Percentiles rank a stretch among this genome's conserved stretches.
Evolutionary conservation across 2,329 filamentous ascomycete species (phyloP).

Genomic region (Colletotrichum musae): DNA sequence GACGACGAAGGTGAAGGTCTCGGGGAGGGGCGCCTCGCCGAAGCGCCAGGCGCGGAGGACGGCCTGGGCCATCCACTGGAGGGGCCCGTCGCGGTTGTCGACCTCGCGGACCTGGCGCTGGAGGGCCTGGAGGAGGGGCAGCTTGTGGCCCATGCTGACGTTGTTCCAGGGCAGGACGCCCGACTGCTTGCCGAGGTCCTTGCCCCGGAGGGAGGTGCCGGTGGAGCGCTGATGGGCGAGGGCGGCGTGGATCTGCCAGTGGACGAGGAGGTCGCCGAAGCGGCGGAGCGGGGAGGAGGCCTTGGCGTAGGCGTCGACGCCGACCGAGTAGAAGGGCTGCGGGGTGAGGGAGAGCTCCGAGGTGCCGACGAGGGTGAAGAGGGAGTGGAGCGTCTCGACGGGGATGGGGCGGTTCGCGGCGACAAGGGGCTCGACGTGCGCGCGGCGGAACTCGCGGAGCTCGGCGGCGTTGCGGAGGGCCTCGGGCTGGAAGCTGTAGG

Average conservation of each 20-base stretch:
- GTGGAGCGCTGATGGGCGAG: conserved; percentile 61
- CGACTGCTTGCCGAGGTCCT: conserved; percentile 45
- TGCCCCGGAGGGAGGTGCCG: conserved; percentile 42
- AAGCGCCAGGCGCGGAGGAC: conserved; percentile 73
- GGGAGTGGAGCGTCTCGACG: conserved; percentile 50
- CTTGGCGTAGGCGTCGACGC: conserved; percentile 73
- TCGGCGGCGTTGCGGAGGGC: conserved; percentile 53
- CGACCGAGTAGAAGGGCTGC: conserved; percentile 70
- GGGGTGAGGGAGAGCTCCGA: conserved; percentile 67
- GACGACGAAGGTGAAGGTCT: conserved; percentile 65
- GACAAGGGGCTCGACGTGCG: conserved; percentile 54
- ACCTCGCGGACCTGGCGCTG: conserved; percentile 65
- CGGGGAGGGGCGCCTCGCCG: conserved; percentile 62
- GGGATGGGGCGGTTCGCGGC: conserved; percentile 51
- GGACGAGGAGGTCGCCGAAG: conserved; percentile 73
- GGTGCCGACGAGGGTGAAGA: conserved; percentile 60
- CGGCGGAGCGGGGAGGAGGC: conserved; percentile 77
- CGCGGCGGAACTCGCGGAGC: conserved; percentile 55
- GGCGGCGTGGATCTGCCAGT: conserved; percentile 77
- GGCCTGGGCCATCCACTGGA: conserved; percentile 72
- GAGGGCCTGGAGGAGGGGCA: conserved; percentile 67
- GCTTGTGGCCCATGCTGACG: conserved; percentile 57
- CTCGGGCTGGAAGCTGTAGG: conserved; percentile 68
- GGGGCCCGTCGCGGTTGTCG: conserved; percentile 57
- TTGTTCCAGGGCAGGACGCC: conserved; percentile 63